These are phyloP conservation scores for Pleurotus tuber-regium DNA, from an alignment of 768 basidiomycete genomes.

Conservation along the genomic window DNA sequence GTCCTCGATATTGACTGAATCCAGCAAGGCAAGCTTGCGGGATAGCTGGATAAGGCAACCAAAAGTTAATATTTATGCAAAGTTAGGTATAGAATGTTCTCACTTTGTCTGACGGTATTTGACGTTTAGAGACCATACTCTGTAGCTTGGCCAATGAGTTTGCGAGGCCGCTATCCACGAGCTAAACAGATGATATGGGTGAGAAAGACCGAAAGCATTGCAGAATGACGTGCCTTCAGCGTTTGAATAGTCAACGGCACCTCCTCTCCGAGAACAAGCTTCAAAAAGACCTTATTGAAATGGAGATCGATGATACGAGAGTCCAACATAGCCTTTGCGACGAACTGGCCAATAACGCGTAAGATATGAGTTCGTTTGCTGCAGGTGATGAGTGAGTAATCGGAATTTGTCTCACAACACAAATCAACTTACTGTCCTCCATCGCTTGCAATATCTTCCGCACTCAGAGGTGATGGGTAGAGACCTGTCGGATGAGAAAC, in stretches of 20 bases:
- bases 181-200: conserved; percentile 36
- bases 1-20: conserved; percentile 75
- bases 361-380: conserved; percentile 87
- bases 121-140: conserved; percentile 50
- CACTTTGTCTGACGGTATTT: conserved; percentile 54
- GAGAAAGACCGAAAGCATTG: neutral
- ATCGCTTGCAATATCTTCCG: conserved; percentile 67
- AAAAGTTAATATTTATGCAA: too few species aligned
- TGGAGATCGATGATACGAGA: conserved; percentile 96
- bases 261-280: conserved; percentile 83
- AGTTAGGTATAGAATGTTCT: conserved; percentile 7
- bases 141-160: conserved; percentile 83
- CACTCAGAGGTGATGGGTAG: conserved; percentile 81
- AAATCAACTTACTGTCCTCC: conserved; percentile 63
- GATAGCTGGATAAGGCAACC: too few species aligned
- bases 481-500: conserved; percentile 85
- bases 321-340: conserved; percentile 95
- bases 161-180: conserved; percentile 83
- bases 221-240: conserved; percentile 48
- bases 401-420: neutral
- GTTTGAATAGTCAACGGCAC: conserved; percentile 82
- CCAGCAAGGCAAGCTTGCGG: conserved; percentile 55
- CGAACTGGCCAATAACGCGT: conserved; percentile 91
- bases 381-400: conserved; percentile 12
- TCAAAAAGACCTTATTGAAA: conserved; percentile 94